phyloP scores from a whole-genome alignment of 2,329 filamentous ascomycete genomes.

The Furcasterigmium furcatum region DNA sequence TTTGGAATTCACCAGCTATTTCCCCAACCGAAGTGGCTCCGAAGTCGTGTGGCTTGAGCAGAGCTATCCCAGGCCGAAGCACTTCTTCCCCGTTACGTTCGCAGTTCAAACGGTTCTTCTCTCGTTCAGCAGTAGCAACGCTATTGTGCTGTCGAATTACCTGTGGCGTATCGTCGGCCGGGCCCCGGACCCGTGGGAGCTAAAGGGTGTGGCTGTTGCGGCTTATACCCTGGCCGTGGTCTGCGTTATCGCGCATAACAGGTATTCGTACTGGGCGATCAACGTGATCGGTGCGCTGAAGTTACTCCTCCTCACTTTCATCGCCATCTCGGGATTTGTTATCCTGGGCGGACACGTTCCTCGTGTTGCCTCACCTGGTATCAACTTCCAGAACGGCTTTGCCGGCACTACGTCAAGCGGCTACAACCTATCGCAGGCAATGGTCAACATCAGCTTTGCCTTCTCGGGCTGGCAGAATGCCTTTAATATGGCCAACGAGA shows the following conservation, averaged over 20 bases:
- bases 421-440: slow-evolving; percentile 35
- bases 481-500: slow-evolving; percentile 59
- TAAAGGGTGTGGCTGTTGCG: slow-evolving; percentile 64
- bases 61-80: slow-evolving; percentile 59
- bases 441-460: slow-evolving; percentile 56
- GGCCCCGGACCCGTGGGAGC: slow-evolving; percentile 54
- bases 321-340: slow-evolving; percentile 57
- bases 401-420: slow-evolving; percentile 25
- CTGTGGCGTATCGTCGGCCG: slow-evolving; percentile 53
- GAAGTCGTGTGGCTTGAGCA: slow-evolving; percentile 69
- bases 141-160: slow-evolving; percentile 61
- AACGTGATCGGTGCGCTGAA: slow-evolving; percentile 58
- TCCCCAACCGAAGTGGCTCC: slow-evolving; percentile 62
- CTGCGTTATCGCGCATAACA: slow-evolving; percentile 42
- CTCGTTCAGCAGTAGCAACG: slow-evolving; percentile 63
- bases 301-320: slow-evolving; percentile 58
- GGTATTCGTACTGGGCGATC: slow-evolving; percentile 50
- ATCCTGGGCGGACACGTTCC: slow-evolving; percentile 40
- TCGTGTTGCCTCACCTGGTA: slow-evolving; percentile 20
- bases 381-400: slow-evolving; percentile 30
- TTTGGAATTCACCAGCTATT: slow-evolving; percentile 63
- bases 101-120: slow-evolving; percentile 61
- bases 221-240: slow-evolving; percentile 57
- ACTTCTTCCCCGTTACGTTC: slow-evolving; percentile 61
- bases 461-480: slow-evolving; percentile 56